Percentiles rank a stretch among this genome's conserved stretches.
phyloP scores from a whole-genome alignment of 192 early-diverging fungal genomes.

The Dimargaris cristalligena region DNA sequence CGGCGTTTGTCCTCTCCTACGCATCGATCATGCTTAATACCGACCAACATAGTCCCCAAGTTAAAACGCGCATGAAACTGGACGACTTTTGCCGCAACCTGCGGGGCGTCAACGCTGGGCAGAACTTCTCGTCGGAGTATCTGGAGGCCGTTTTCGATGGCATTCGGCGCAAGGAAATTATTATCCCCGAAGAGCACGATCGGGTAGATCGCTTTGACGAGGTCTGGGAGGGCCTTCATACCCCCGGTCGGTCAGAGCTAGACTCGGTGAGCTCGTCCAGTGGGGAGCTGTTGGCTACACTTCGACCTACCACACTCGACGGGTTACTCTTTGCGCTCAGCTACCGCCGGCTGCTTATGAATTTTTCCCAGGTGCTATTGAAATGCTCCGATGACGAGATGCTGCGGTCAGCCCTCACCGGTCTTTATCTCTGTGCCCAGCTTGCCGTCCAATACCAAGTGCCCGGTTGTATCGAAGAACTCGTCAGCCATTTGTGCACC shows the following conservation, averaged over 20 bases:
- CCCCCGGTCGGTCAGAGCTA: constrained; percentile 32
- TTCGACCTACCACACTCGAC: constrained; percentile 16
- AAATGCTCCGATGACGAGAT: constrained; percentile 59
- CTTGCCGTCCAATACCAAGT: constrained; percentile 27
- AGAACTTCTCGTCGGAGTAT: constrained; percentile 70
- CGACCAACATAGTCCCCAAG: constrained; percentile 92
- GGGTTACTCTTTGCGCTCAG: constrained; percentile 11
- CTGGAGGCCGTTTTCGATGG: constrained; percentile 70
- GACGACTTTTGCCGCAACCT: constrained; percentile 81
- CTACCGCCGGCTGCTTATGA: constrained; percentile 7
- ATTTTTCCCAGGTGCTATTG: constrained; percentile 13
- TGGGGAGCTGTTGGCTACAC: constrained; percentile 15
- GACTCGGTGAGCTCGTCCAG: constrained; percentile 13
- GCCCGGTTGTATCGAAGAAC: background rate
- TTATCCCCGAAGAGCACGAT: constrained; percentile 93
- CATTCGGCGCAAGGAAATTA: constrained; percentile 82
- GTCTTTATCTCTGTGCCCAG: constrained; percentile 54
- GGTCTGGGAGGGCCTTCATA: constrained; percentile 68
- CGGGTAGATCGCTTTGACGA: constrained; percentile 89
- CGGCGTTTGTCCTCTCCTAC: constrained; percentile 77
- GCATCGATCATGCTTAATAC: constrained; percentile 97
- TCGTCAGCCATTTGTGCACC: constrained; percentile 10
- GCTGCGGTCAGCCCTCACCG: constrained; percentile 64
- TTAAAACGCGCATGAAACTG: constrained; percentile 73
- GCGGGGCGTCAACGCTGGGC: constrained; percentile 69